Percentiles rank a stretch among this genome's conserved stretches.
phyloP scores from a whole-genome alignment of 768 basidiomycete genomes.

The Wakefieldia striispora region DNA sequence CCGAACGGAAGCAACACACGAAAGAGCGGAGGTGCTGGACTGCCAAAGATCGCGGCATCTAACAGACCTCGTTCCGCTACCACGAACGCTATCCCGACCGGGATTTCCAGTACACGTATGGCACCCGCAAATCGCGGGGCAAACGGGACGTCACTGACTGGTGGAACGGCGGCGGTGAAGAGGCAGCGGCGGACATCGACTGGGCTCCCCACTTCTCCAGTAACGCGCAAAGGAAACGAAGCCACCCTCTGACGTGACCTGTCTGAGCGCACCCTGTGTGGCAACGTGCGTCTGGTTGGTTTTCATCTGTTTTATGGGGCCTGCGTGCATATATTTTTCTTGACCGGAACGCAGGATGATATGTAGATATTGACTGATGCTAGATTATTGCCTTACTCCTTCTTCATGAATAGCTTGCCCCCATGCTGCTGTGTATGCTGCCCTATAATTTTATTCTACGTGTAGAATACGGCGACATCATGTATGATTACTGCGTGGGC shows the following conservation, averaged over 20 bases:
- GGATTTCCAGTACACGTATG: slow-evolving; percentile 41
- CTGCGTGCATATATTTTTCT: slow-evolving; percentile 33
- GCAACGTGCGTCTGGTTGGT: slow-evolving; percentile 9
- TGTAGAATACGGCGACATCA: slow-evolving; percentile 26
- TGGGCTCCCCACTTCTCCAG: slow-evolving; percentile 41
- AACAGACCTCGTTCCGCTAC: slow-evolving; percentile 71
- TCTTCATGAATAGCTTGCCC: slow-evolving; percentile 10
- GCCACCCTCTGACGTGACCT: slow-evolving; percentile 7
- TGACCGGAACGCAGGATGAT: slow-evolving; percentile 31
- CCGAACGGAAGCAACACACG: slow-evolving; percentile 59
- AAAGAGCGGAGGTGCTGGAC: slow-evolving; percentile 49
- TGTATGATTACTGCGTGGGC: slow-evolving; percentile 26
- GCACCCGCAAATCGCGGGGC: slow-evolving; percentile 31
- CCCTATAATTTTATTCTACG: slow-evolving; percentile 31
- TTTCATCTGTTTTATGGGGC: slow-evolving; percentile 11
- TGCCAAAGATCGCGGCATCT: slow-evolving; percentile 76
- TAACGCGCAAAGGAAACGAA: slow-evolving; percentile 32
- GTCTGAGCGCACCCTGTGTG: background rate
- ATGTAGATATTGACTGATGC: slow-evolving; percentile 28
- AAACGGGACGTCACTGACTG: slow-evolving; percentile 17
- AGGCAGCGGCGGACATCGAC: slow-evolving; percentile 78
- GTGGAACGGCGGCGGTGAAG: slow-evolving; percentile 54
- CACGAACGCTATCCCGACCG: slow-evolving; percentile 54
- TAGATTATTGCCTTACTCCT: slow-evolving; percentile 34
- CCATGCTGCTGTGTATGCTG: slow-evolving; percentile 26